Evolutionary conservation across 331 rosid genomes (phyloP).

Genomic region (Rhamnella rubrinervis): DNA sequence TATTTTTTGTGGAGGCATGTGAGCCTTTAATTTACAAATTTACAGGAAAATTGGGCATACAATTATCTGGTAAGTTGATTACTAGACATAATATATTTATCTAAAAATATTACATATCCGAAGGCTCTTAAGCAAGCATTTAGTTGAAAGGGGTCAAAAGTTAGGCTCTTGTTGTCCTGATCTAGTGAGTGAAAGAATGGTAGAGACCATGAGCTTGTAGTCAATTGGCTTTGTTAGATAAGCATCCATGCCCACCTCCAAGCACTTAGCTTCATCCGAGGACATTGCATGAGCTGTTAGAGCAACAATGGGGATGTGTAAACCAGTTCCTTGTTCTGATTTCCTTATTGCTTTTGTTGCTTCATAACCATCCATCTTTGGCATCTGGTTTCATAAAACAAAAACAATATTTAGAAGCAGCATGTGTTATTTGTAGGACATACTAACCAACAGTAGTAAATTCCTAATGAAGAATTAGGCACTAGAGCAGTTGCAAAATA

Average conservation of each 20-base stretch:
- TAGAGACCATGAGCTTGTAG: conserved; percentile 90
- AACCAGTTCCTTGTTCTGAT: conserved; percentile 63
- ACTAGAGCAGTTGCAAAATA: neutral
- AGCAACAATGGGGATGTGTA: conserved; percentile 91
- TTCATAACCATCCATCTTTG: conserved; percentile 98
- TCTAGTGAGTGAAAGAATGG: conserved; percentile 91
- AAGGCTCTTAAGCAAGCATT: neutral
- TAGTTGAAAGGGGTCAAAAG: conserved; percentile 5
- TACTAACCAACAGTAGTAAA: neutral
- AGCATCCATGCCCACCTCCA: conserved; percentile 99
- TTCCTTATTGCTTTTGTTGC: conserved; percentile 94
- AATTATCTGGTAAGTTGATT: too few relatives aligned
- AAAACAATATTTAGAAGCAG: neutral
- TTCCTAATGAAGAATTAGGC: neutral
- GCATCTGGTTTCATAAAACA: conserved; percentile 66
- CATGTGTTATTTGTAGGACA: too few relatives aligned
- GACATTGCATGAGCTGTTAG: conserved; percentile 99
- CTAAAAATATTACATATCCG: neutral
- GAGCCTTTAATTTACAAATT: too few relatives aligned
- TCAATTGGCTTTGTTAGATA: conserved; percentile 96
- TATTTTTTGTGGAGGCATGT: too few relatives aligned
- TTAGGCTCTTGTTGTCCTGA: conserved; percentile 32
- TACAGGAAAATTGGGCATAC: too few relatives aligned
- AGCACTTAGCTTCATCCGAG: conserved; percentile 95
- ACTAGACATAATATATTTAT: too few relatives aligned